These are phyloP conservation scores for Boechera stricta DNA, from an alignment of 345 rosid species.

Conservation along the genomic window DNA sequence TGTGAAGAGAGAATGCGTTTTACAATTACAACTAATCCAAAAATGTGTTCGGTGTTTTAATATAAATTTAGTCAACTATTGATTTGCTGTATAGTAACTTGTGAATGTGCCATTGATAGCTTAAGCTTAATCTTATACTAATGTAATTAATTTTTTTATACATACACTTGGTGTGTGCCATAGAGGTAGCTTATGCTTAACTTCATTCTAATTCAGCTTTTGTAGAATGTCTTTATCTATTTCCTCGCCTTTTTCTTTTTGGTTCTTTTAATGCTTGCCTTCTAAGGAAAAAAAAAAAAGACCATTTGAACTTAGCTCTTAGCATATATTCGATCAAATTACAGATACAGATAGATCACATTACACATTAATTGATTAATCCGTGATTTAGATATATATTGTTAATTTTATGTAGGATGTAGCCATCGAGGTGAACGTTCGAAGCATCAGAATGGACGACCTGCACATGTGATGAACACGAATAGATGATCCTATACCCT, in stretches of 20 bases:
- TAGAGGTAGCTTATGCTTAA: conserved; percentile 36
- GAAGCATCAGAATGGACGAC: conserved; percentile 33
- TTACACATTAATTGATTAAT: neutral
- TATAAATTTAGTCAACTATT: conserved; percentile 38
- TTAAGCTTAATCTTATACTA: conserved; percentile 28
- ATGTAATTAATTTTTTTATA: neutral
- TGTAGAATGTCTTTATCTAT: conserved; percentile 44
- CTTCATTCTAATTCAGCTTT: conserved; percentile 46
- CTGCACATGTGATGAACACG: conserved; percentile 41
- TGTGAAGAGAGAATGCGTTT: conserved; percentile 65
- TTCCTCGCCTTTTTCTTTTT: conserved; percentile 27
- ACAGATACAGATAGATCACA: neutral
- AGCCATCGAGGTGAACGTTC: conserved; percentile 42
- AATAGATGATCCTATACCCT: conserved; percentile 22
- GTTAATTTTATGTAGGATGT: neutral
- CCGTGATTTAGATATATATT: neutral
- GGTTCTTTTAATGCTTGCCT: conserved; percentile 48
- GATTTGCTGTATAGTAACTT: conserved; percentile 41
- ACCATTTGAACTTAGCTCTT: neutral
- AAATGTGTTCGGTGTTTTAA: conserved; percentile 33
- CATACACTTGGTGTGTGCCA: conserved; percentile 18
- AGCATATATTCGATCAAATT: conserved; percentile 7
- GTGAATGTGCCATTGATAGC: conserved; percentile 30
- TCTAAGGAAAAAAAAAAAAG: conserved; percentile 28
- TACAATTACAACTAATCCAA: conserved; percentile 47